phyloP scores from a whole-genome alignment of 257 asterid genomes.

The Solanum paucissectum region DNA sequence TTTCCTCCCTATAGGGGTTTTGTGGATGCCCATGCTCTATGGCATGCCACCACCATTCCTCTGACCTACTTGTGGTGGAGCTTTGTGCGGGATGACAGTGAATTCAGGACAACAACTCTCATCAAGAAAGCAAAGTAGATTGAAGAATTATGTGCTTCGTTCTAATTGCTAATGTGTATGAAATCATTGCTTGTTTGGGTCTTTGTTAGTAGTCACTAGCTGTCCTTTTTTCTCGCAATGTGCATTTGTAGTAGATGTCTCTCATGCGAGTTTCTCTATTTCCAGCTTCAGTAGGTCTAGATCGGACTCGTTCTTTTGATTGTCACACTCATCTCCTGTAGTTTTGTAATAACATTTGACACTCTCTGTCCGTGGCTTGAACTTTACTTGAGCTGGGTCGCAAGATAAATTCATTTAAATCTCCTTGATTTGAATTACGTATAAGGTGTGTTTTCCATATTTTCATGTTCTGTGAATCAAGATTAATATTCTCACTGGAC shows the following conservation, averaged over 20 bases:
- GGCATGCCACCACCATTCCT: conserved; percentile 78
- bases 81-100: conserved; percentile 64
- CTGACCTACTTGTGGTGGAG: conserved; percentile 77
- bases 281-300: conserved; percentile 9
- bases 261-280: conserved; percentile 45
- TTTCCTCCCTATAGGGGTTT: conserved; percentile 68
- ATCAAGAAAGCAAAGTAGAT: conserved; percentile 48
- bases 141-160: background rate
- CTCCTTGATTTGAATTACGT: background rate
- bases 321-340: background rate
- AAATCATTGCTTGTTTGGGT: background rate
- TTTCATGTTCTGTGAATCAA: background rate
- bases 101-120: conserved; percentile 48
- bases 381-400: background rate
- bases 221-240: conserved; percentile 23
- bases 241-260: conserved; percentile 21
- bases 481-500: background rate
- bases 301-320: conserved; percentile 3
- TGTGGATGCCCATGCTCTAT: conserved; percentile 73
- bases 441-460: background rate
- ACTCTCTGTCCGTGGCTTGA: background rate
- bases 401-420: too few species aligned
- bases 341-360: background rate
- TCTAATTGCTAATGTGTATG: background rate
- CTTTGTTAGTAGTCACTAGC: background rate